phyloP scores from a whole-genome alignment of 2,329 filamentous ascomycete species.

The Beauveria brongniartii region DNA sequence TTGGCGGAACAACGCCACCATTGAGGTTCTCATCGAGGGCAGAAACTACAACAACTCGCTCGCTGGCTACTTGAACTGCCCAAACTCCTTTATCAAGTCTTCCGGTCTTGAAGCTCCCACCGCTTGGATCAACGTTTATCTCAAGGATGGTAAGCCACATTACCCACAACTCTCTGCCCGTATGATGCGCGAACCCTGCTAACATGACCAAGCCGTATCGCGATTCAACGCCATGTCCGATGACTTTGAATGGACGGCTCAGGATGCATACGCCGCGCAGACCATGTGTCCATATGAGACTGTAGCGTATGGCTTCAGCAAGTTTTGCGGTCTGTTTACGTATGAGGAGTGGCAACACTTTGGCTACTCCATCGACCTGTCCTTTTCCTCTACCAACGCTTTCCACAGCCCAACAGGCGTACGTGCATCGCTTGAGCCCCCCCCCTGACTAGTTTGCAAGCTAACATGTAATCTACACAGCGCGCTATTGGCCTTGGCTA shows the following conservation, averaged over 20 bases:
- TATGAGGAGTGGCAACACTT: slow-evolving; percentile 67
- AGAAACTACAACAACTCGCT: slow-evolving; percentile 61
- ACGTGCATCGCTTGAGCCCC: slow-evolving; percentile 18
- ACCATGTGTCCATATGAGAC: slow-evolving; percentile 72
- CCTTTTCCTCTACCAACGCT: slow-evolving; percentile 51
- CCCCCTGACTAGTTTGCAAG: background rate
- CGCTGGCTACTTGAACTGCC: slow-evolving; percentile 58
- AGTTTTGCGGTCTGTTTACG: slow-evolving; percentile 67
- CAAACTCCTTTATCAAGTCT: slow-evolving; percentile 46
- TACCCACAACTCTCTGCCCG: background rate
- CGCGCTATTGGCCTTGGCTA: slow-evolving; percentile 67
- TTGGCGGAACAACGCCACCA: slow-evolving; percentile 63
- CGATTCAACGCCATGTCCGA: slow-evolving; percentile 49
- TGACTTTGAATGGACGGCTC: slow-evolving; percentile 54
- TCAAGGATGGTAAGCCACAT: slow-evolving; percentile 42
- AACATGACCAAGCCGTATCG: slow-evolving; percentile 37
- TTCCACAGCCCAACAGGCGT: slow-evolving; percentile 58
- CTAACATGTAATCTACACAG: slow-evolving; percentile 18
- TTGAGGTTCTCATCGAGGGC: slow-evolving; percentile 64
- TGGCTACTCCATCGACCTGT: slow-evolving; percentile 62
- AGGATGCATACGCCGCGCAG: slow-evolving; percentile 60
- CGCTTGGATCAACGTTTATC: slow-evolving; percentile 57
- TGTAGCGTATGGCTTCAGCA: slow-evolving; percentile 65
- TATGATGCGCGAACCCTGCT: background rate
- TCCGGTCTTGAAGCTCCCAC: slow-evolving; percentile 45